Percentiles rank a stretch among this genome's conserved stretches.
phyloP scores from a whole-genome alignment of 2,329 filamentous ascomycete species.

The Aspergillus sp. region DNA sequence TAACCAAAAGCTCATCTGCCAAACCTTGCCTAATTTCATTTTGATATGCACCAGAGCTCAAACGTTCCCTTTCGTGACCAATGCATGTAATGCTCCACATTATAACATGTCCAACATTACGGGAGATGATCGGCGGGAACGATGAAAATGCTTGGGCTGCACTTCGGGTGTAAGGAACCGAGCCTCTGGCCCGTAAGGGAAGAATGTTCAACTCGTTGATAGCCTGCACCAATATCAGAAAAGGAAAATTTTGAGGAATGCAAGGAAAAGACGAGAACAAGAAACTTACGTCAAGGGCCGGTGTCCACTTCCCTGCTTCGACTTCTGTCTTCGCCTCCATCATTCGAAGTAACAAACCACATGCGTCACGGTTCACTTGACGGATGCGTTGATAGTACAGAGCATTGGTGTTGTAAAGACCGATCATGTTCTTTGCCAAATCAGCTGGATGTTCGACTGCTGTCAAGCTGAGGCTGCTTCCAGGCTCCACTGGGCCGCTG shows the following conservation, averaged over 20 bases:
- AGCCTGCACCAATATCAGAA: slow-evolving; percentile 45
- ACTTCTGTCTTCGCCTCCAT: slow-evolving; percentile 57
- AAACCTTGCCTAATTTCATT: slow-evolving; percentile 44
- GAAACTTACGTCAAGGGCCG: slow-evolving; percentile 60
- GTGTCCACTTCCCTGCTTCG: slow-evolving; percentile 54
- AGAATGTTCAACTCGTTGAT: slow-evolving; percentile 74
- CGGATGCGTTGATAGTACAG: slow-evolving; percentile 59
- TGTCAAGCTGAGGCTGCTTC: slow-evolving; percentile 56
- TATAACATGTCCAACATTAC: slow-evolving; percentile 84
- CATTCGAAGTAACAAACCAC: slow-evolving; percentile 56
- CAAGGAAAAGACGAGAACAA: slow-evolving; percentile 1
- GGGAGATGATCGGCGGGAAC: slow-evolving; percentile 74
- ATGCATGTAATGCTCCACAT: slow-evolving; percentile 92
- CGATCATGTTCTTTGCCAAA: slow-evolving; percentile 59
- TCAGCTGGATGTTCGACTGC: slow-evolving; percentile 63
- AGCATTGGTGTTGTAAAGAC: slow-evolving; percentile 57
- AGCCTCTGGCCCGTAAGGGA: slow-evolving; percentile 68
- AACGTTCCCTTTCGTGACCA: slow-evolving; percentile 67
- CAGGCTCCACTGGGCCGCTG: slow-evolving; percentile 39
- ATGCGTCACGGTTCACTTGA: slow-evolving; percentile 53
- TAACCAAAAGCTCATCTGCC: slow-evolving; percentile 68
- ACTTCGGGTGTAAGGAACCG: slow-evolving; percentile 72
- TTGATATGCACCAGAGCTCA: slow-evolving; percentile 68
- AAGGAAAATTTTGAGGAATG: background rate
- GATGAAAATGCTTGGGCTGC: slow-evolving; percentile 76